phyloP scores from a whole-genome alignment of 306 rosid species.

The Pterocarpus santalinus region DNA sequence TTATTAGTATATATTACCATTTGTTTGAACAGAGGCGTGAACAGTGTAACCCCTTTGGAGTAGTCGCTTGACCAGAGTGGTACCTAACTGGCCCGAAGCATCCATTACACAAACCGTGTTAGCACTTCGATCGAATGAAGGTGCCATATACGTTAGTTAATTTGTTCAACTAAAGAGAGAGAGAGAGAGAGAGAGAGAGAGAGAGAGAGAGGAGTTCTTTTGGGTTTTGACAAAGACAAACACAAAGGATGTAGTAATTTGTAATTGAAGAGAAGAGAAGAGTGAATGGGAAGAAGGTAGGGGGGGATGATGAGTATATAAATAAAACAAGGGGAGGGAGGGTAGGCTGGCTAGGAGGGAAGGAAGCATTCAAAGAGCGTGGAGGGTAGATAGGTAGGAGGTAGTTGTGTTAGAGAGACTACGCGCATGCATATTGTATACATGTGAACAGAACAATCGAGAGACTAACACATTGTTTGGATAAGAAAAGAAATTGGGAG shows the following conservation, averaged over 20 bases:
- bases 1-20: constrained; percentile 45
- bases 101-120: constrained; percentile 81
- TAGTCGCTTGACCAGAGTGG: constrained; percentile 59
- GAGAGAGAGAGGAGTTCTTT: not conserved
- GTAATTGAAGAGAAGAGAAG: not conserved
- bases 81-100: constrained; percentile 73
- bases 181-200: too few species aligned
- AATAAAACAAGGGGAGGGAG: too few species aligned
- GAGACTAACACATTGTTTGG: too few species aligned
- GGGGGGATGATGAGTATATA: too few species aligned
- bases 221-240: too few species aligned
- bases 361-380: constrained; percentile 69
- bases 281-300: not conserved
- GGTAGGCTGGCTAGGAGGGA: too few species aligned
- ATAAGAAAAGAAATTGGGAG: too few species aligned
- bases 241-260: too few species aligned
- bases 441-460: too few species aligned
- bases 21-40: constrained; percentile 73
- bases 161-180: too few species aligned
- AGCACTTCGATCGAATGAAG: constrained; percentile 48
- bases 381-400: constrained; percentile 71
- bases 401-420: constrained; percentile 55
- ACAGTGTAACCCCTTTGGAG: constrained; percentile 78
- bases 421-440: constrained; percentile 37
- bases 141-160: constrained; percentile 56